Evolutionary conservation across 2,329 filamentous ascomycete species (phyloP).

Genomic region (Fusarium pseudonygamai): DNA sequence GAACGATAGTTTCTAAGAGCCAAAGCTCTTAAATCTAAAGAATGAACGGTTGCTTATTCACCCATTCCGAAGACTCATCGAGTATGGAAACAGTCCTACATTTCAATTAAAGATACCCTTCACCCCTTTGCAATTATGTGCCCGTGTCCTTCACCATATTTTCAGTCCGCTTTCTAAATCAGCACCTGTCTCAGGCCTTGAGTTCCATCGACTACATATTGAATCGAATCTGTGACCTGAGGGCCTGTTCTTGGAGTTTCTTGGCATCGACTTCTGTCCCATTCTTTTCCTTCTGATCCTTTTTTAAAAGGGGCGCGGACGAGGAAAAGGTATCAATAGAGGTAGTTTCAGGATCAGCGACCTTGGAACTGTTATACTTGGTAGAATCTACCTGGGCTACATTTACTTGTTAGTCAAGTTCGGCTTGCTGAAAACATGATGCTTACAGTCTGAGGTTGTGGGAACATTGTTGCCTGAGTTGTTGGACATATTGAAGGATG

Average conservation of each 20-base stretch:
- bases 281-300: conserved; percentile 22
- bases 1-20: conserved; percentile 67
- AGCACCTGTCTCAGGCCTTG: not conserved
- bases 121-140: not conserved
- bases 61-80: not conserved
- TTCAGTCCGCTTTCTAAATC: not conserved
- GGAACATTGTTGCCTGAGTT: conserved; percentile 17
- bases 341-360: conserved; percentile 38
- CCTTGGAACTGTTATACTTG: conserved; percentile 18
- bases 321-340: conserved; percentile 42
- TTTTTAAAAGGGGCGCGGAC: conserved; percentile 37
- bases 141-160: not conserved
- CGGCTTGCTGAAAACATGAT: not conserved
- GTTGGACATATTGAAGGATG: conserved; percentile 18
- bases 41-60: not conserved
- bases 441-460: conserved; percentile 30
- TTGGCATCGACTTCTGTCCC: conserved; percentile 31
- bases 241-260: conserved; percentile 43
- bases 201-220: conserved; percentile 31
- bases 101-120: conserved; percentile 21
- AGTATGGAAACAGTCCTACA: not conserved
- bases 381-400: conserved; percentile 22
- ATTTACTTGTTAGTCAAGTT: conserved; percentile 1
- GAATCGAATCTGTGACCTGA: conserved; percentile 43
- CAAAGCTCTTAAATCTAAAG: not conserved